Evolutionary conservation across 2,329 filamentous ascomycete genomes (phyloP).

Genomic region (Beauveria sp.): DNA sequence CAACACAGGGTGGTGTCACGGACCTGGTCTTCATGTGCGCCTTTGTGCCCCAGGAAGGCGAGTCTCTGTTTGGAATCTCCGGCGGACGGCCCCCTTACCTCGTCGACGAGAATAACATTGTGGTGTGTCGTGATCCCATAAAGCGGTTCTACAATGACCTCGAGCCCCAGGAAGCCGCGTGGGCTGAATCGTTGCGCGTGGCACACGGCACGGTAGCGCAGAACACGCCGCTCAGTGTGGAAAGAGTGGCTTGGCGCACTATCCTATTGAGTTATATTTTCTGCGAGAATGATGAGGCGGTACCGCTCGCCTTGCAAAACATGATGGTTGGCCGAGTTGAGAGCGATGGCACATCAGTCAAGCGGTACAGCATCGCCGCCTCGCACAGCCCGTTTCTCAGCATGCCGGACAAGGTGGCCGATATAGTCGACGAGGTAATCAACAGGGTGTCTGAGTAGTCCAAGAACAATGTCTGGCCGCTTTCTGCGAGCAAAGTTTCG

Average conservation of each 20-base stretch:
- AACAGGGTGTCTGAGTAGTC: background rate
- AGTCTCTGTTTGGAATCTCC: background rate
- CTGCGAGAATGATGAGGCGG: background rate
- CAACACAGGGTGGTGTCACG: background rate
- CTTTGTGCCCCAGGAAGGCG: background rate
- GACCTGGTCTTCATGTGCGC: background rate
- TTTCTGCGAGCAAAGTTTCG: too few species aligned
- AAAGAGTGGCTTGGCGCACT: background rate
- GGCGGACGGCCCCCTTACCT: background rate
- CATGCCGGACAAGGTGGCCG: background rate
- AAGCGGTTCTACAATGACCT: background rate
- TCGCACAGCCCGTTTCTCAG: background rate
- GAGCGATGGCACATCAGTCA: background rate
- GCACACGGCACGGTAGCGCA: background rate
- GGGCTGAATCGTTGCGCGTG: background rate
- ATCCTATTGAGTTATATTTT: background rate
- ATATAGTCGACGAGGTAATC: background rate
- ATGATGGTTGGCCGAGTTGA: background rate
- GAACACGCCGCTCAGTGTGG: background rate
- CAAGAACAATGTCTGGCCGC: background rate
- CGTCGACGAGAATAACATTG: background rate
- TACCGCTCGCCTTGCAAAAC: background rate
- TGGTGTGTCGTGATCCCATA: background rate
- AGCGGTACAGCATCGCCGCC: background rate
- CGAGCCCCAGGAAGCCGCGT: background rate